A percentile compares a stretch with the other conserved stretches of the same genome.
phyloP scores from a whole-genome alignment of 192 early-diverging fungal genomes.

The Gigaspora rosea region DNA sequence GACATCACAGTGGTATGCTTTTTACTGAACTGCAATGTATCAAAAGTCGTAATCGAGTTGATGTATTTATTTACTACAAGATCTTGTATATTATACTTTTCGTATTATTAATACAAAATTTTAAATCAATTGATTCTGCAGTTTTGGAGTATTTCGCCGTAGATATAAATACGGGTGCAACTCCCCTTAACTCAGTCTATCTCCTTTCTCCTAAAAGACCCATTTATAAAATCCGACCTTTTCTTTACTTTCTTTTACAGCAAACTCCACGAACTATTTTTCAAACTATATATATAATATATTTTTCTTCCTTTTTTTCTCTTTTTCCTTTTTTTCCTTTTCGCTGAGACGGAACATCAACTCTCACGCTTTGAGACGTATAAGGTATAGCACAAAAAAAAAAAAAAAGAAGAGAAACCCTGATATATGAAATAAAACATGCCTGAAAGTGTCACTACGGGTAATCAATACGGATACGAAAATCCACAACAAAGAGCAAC shows the following conservation, averaged over 20 bases:
- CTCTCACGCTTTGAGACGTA: background rate
- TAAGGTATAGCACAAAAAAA: background rate
- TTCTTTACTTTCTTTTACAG: background rate
- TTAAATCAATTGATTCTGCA: no score
- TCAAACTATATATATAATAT: background rate
- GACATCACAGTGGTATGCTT: no score
- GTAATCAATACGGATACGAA: background rate
- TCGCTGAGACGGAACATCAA: background rate
- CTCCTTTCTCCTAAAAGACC: no score
- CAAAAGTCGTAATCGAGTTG: no score
- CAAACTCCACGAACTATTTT: background rate
- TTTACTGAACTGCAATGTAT: no score
- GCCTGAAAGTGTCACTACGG: background rate
- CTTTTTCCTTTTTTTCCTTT: background rate
- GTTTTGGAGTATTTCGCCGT: no score
- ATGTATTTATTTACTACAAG: no score
- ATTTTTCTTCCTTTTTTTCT: background rate
- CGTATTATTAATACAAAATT: no score
- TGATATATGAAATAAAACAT: background rate
- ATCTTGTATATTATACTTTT: no score
- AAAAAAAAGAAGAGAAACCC: background rate
- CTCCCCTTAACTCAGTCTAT: no score
- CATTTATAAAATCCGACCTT: background rate
- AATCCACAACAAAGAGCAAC: background rate
- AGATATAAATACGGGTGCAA: no score